Evolutionary conservation across 345 rosid species (phyloP).

Genomic region (Arabis alpina): DNA sequence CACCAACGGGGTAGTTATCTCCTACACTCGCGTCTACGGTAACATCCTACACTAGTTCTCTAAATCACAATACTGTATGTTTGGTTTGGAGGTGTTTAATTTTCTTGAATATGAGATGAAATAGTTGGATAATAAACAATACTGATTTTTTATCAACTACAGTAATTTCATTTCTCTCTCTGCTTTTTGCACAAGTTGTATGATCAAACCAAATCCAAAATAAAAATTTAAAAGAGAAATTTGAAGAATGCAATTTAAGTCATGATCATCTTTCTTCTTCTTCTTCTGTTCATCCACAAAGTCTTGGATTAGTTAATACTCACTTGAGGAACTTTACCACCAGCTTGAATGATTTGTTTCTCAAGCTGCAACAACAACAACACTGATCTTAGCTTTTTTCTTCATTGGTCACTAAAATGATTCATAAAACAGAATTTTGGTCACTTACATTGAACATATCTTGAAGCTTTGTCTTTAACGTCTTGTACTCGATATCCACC

Average conservation of each 20-base stretch:
- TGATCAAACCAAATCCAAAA: constrained; percentile 21
- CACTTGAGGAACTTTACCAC: constrained; percentile 41
- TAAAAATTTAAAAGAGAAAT: not conserved
- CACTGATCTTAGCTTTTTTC: not conserved
- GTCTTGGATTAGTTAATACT: constrained; percentile 36
- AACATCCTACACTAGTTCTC: constrained; percentile 5
- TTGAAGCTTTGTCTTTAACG: constrained; percentile 67
- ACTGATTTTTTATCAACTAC: constrained; percentile 21
- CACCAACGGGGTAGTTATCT: not conserved
- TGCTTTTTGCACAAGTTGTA: constrained; percentile 7
- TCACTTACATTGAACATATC: constrained; percentile 63
- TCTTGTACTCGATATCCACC: constrained; percentile 58
- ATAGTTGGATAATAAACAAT: not conserved
- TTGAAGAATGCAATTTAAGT: constrained; percentile 25
- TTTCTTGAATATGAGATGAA: constrained; percentile 10
- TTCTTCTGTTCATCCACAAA: constrained; percentile 6
- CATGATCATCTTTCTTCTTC: not conserved
- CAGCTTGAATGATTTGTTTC: constrained; percentile 44
- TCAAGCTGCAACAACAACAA: constrained; percentile 39
- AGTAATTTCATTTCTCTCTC: not conserved
- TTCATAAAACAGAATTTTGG: not conserved
- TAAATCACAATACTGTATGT: too few species aligned
- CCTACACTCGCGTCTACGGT: constrained; percentile 25
- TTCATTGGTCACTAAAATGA: not conserved
- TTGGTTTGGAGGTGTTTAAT: constrained; percentile 6